Evolutionary conservation across 2,329 filamentous ascomycete genomes (phyloP).

Genomic region (Fusarium pininemorale): DNA sequence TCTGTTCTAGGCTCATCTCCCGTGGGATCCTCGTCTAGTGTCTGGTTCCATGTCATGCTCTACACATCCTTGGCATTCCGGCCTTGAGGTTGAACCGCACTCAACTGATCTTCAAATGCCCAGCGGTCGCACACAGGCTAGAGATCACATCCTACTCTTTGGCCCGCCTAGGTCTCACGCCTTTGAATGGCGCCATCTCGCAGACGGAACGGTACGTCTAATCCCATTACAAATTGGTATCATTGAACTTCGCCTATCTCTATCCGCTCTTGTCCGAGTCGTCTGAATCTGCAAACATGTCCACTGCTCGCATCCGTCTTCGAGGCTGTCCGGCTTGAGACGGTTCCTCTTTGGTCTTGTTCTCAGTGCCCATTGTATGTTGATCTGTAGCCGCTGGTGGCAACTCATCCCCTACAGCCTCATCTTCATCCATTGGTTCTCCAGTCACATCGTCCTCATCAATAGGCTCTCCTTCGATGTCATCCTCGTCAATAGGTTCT

Average conservation of each 20-base stretch:
- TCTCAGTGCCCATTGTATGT: constrained; percentile 34
- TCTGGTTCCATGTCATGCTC: constrained; percentile 9
- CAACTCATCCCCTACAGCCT: constrained; percentile 43
- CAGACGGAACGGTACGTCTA: neutral
- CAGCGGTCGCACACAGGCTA: constrained; percentile 1
- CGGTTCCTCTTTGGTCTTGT: constrained; percentile 12
- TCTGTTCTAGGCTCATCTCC: constrained; percentile 19
- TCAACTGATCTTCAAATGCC: constrained; percentile 1
- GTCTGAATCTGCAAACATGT: constrained; percentile 88
- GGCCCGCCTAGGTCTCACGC: neutral
- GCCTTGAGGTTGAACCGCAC: neutral
- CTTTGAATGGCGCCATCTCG: constrained; percentile 24
- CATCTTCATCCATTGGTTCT: constrained; percentile 57
- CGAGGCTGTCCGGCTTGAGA: constrained; percentile 49
- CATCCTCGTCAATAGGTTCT: constrained; percentile 57
- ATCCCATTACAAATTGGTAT: constrained; percentile 6
- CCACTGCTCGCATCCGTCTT: constrained; percentile 78
- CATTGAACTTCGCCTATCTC: constrained; percentile 1
- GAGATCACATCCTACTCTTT: neutral
- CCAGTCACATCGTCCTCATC: constrained; percentile 55
- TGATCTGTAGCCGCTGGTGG: constrained; percentile 35
- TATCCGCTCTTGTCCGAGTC: constrained; percentile 45
- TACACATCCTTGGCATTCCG: neutral
- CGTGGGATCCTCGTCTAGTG: constrained; percentile 26
- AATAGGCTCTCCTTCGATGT: constrained; percentile 58